Conservation (phyloP, 805 yeast species). For the Peterozyma xylosa region DNA sequence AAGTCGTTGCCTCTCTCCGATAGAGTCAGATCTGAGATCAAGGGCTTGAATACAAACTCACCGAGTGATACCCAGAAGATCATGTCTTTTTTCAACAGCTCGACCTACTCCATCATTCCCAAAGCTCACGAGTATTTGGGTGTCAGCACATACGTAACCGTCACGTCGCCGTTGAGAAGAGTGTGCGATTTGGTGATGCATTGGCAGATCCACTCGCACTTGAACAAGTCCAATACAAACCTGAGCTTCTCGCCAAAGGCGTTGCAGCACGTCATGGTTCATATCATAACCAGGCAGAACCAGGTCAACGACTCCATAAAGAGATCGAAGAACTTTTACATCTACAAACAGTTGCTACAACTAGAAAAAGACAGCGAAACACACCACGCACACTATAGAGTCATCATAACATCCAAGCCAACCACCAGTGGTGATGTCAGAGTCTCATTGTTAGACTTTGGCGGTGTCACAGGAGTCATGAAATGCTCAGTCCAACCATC, state of each 20-base stretch:
- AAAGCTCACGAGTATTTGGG: constrained; percentile 58
- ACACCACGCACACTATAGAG: constrained; percentile 14
- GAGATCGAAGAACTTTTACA: constrained; percentile 28
- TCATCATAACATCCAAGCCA: constrained; percentile 35
- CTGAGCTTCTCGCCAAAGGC: constrained; percentile 24
- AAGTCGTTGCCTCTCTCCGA: constrained; percentile 16
- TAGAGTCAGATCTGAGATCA: constrained; percentile 15
- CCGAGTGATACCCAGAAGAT: constrained; percentile 11
- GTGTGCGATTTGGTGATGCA: constrained; percentile 77
- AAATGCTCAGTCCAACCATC: constrained; percentile 13
- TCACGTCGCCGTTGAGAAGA: constrained; percentile 86
- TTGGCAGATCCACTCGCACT: constrained; percentile 53
- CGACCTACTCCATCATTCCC: constrained; percentile 40
- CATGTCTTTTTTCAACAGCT: constrained; percentile 41
- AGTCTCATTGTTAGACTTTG: constrained; percentile 22
- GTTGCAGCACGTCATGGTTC: constrained; percentile 29
- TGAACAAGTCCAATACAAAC: constrained; percentile 17
- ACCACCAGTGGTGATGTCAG: constrained; percentile 25
- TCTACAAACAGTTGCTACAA: constrained; percentile 19
- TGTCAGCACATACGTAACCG: constrained; percentile 53
- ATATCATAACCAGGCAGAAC: constrained; percentile 37
- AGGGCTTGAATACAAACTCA: constrained; percentile 15
- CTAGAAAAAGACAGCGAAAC: constrained; percentile 9
- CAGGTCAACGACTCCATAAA: constrained; percentile 23
- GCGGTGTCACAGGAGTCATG: constrained; percentile 18